phyloP scores from a whole-genome alignment of 768 basidiomycete species.

The Boletus sp. region DNA sequence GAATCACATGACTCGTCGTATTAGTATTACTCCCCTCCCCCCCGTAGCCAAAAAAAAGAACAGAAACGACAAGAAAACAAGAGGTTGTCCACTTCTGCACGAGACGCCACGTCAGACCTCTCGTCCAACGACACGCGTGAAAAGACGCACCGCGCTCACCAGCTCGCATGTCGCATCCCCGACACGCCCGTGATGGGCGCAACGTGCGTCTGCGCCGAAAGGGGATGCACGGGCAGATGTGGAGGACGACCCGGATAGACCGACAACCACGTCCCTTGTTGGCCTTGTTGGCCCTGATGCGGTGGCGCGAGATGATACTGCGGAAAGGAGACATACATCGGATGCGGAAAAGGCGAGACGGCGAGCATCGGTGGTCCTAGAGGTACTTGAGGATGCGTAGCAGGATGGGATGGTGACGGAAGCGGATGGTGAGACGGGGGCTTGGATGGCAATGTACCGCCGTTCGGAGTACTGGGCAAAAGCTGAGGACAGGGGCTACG shows the following conservation, averaged over 20 bases:
- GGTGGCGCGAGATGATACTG: conserved; percentile 18
- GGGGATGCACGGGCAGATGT: conserved; percentile 15
- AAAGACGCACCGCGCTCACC: conserved; percentile 18
- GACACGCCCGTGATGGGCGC: conserved; percentile 20
- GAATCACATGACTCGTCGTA: conserved; percentile 4
- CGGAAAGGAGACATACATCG: conserved; percentile 23
- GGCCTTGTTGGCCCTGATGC: conserved; percentile 12
- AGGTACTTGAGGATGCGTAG: conserved; percentile 5
- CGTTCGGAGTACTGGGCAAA: neutral
- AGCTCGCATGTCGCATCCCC: conserved; percentile 27
- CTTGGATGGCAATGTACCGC: conserved; percentile 2
- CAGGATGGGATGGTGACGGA: conserved; percentile 12
- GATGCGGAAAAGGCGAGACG: conserved; percentile 17
- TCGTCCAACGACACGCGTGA: neutral
- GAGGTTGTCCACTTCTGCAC: no score
- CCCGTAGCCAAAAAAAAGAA: conserved; percentile 11
- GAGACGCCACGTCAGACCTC: no score
- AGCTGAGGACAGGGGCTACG: neutral
- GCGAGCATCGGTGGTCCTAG: conserved; percentile 14
- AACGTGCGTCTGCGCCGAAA: conserved; percentile 11
- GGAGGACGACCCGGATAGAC: conserved; percentile 21
- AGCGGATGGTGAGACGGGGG: conserved; percentile 3
- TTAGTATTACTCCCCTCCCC: conserved; percentile 18
- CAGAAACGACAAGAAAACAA: conserved; percentile 14
- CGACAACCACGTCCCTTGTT: conserved; percentile 22